A percentile compares a stretch with the other conserved stretches of the same genome.
Evolutionary conservation across 345 rosid species (phyloP).

Genomic region (Populus euphratica): DNA sequence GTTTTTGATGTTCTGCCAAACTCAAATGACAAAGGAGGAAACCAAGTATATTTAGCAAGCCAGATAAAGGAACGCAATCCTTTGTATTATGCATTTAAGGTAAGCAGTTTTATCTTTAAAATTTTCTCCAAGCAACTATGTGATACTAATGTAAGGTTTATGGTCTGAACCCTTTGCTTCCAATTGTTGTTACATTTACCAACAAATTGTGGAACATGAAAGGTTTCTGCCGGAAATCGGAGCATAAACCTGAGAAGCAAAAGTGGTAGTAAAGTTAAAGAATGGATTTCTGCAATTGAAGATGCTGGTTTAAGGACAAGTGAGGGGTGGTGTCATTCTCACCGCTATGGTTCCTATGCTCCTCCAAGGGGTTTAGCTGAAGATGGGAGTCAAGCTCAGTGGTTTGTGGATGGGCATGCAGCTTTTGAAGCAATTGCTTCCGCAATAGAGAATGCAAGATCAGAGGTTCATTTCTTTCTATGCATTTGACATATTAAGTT

Average conservation of each 20-base stretch:
- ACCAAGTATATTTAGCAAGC: conserved; percentile 46
- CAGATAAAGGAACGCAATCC: conserved; percentile 68
- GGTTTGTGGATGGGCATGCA: conserved; percentile 87
- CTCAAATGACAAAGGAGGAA: conserved; percentile 27
- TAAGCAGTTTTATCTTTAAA: conserved; percentile 21
- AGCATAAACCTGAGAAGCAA: conserved; percentile 55
- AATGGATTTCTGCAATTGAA: conserved; percentile 72
- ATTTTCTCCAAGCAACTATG: not conserved
- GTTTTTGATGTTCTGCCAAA: conserved; percentile 56
- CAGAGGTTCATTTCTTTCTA: conserved; percentile 55
- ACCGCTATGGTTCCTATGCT: conserved; percentile 73
- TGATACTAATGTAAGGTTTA: not conserved
- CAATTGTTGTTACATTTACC: not conserved
- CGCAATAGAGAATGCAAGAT: conserved; percentile 71
- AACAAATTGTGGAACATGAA: not conserved
- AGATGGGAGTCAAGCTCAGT: conserved; percentile 89
- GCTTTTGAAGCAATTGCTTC: conserved; percentile 90
- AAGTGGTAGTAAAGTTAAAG: conserved; percentile 55
- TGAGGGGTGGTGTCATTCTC: conserved; percentile 75
- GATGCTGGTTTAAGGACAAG: conserved; percentile 48
- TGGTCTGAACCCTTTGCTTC: not conserved
- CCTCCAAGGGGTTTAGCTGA: conserved; percentile 75
- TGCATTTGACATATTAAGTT: not conserved
- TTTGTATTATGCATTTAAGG: conserved; percentile 57
- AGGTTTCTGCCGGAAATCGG: conserved; percentile 66